Conservation (phyloP, 768 basidiomycete species). For the Lactarius hengduanensis region DNA sequence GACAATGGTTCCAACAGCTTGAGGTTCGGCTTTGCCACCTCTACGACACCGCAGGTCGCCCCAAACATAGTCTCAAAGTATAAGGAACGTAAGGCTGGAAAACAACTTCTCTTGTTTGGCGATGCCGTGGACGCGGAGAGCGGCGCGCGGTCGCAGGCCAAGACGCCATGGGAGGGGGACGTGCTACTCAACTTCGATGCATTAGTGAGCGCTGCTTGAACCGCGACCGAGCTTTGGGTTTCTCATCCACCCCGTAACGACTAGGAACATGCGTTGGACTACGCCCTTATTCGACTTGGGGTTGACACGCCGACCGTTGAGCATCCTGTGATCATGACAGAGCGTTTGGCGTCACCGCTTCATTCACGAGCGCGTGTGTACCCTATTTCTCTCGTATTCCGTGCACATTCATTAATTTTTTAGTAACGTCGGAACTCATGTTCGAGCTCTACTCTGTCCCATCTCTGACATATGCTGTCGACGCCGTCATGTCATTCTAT, state of each 20-base stretch:
- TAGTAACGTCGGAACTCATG: slow-evolving; percentile 94
- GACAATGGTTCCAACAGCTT: slow-evolving; percentile 86
- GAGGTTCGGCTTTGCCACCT: slow-evolving; percentile 80
- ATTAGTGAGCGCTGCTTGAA: slow-evolving; percentile 58
- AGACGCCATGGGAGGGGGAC: slow-evolving; percentile 92
- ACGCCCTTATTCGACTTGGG: slow-evolving; percentile 83
- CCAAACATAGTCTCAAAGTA: slow-evolving; percentile 81
- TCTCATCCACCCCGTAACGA: slow-evolving; percentile 20
- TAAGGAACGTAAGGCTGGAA: slow-evolving; percentile 85
- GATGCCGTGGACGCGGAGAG: slow-evolving; percentile 85
- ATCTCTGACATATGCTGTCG: slow-evolving; percentile 82
- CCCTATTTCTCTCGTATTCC: slow-evolving; percentile 9
- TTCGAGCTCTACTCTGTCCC: slow-evolving; percentile 93
- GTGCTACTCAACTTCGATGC: slow-evolving; percentile 89
- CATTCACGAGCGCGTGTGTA: slow-evolving; percentile 83
- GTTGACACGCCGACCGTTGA: slow-evolving; percentile 73
- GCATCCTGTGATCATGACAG: slow-evolving; percentile 93
- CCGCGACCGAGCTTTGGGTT: not conserved
- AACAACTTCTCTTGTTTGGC: slow-evolving; percentile 83
- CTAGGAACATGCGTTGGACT: slow-evolving; percentile 95
- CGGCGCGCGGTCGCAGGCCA: slow-evolving; percentile 72
- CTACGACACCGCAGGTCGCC: slow-evolving; percentile 53
- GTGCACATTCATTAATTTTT: not conserved
- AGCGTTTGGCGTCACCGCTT: slow-evolving; percentile 82
- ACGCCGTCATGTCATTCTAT: slow-evolving; percentile 91